Percentiles rank a stretch among this genome's conserved stretches.
phyloP scores from a whole-genome alignment of 2,329 filamentous ascomycete species.

The Cryphonectria radicalis region DNA sequence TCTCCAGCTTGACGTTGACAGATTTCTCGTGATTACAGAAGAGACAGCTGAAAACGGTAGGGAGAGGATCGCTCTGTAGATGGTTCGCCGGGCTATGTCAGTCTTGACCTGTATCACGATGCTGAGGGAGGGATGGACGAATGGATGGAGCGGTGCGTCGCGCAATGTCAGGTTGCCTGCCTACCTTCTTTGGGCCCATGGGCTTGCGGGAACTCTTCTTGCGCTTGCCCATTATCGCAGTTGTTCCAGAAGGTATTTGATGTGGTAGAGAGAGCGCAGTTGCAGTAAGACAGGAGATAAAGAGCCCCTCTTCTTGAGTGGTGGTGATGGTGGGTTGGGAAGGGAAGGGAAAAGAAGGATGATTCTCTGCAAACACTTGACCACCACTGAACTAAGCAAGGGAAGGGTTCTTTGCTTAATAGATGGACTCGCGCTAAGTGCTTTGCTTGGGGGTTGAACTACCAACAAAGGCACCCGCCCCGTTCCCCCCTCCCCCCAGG shows the following conservation, averaged over 20 bases:
- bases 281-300: not conserved
- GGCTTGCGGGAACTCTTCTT: conserved; percentile 90
- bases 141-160: not conserved
- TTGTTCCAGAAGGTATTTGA: not conserved
- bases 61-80: conserved; percentile 67
- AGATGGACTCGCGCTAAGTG: not conserved
- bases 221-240: conserved; percentile 76
- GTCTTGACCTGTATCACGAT: conserved; percentile 4
- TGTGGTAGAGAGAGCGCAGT: not conserved
- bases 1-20: conserved; percentile 88
- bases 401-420: not conserved
- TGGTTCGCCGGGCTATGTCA: conserved; percentile 1
- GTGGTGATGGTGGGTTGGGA: not conserved
- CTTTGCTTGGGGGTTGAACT: not conserved
- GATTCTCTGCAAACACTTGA: not conserved
- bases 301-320: not conserved
- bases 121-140: conserved; percentile 6
- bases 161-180: conserved; percentile 28
- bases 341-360: not conserved
- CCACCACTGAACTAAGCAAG: not conserved
- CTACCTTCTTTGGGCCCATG: conserved; percentile 79
- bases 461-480: no score
- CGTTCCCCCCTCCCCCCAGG: no score
- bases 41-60: conserved; percentile 90
- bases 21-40: conserved; percentile 99